Conservation (phyloP, 2,329 filamentous ascomycete species). For the Pseudocercospora vitis region DNA sequence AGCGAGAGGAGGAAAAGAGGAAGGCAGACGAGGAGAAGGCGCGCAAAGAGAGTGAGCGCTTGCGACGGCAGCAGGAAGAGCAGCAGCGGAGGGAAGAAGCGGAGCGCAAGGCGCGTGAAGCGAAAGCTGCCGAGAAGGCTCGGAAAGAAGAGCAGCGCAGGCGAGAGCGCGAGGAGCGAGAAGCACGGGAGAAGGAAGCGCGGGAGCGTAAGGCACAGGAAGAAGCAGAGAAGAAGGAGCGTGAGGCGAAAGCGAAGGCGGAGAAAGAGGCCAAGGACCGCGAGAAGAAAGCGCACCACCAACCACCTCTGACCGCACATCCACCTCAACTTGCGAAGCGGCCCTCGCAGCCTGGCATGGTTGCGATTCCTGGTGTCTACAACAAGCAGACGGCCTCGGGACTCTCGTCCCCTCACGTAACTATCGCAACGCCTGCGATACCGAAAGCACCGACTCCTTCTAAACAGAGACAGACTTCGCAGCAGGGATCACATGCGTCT, state of each 20-base stretch:
- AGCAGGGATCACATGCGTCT: constrained; percentile 70
- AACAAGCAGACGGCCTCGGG: constrained; percentile 54
- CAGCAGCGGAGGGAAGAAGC: constrained; percentile 80
- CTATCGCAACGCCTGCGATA: constrained; percentile 75
- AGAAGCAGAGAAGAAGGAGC: constrained; percentile 59
- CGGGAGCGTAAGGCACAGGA: constrained; percentile 65
- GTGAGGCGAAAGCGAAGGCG: constrained; percentile 55
- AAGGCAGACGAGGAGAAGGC: constrained; percentile 85
- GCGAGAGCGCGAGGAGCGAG: constrained; percentile 67
- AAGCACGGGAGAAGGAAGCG: constrained; percentile 70
- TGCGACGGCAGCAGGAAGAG: constrained; percentile 76
- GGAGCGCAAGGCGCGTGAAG: constrained; percentile 79
- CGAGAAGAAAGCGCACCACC: constrained; percentile 45
- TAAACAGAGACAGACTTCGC: constrained; percentile 72
- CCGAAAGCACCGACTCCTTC: constrained; percentile 81
- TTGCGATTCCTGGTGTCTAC: constrained; percentile 55
- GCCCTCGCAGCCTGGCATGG: constrained; percentile 59
- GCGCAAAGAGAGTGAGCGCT: constrained; percentile 81
- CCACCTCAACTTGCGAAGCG: constrained; percentile 52
- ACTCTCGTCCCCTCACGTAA: constrained; percentile 75
- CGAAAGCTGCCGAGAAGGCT: constrained; percentile 79
- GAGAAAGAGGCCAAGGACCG: constrained; percentile 44
- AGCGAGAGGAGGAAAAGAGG: constrained; percentile 86
- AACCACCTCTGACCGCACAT: constrained; percentile 36
- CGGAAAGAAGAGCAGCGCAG: constrained; percentile 69